These are phyloP conservation scores for Xylaria bambusicola DNA, from an alignment of 495 filamentous ascomycete species.

Conservation along the genomic window DNA sequence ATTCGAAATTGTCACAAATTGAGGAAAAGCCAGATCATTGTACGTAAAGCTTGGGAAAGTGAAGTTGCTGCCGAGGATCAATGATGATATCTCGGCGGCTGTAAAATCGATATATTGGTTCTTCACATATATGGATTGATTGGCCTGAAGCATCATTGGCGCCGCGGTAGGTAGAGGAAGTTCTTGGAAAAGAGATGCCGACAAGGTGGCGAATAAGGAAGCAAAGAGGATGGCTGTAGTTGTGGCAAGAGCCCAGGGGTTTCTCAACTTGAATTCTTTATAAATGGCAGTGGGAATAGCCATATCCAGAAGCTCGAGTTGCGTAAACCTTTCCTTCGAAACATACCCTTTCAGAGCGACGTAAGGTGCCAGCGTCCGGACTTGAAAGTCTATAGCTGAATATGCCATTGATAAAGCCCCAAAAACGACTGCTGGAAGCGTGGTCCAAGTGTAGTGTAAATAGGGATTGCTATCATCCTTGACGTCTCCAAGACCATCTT, in stretches of 20 bases:
- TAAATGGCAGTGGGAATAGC: not conserved
- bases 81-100: not conserved
- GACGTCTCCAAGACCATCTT: not conserved
- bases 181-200: not conserved
- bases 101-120: too few relatives aligned
- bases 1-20: conserved; percentile 7
- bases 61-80: not conserved
- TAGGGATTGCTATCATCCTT: not conserved
- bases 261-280: not conserved
- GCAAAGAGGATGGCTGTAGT: not conserved
- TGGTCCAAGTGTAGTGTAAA: not conserved
- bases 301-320: conserved; percentile 4
- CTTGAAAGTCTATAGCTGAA: not conserved
- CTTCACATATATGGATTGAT: not conserved
- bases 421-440: not conserved
- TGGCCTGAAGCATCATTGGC: not conserved
- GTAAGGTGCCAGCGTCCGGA: not conserved
- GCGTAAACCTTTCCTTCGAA: not conserved
- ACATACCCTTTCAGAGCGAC: not conserved
- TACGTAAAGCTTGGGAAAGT: conserved; percentile 3
- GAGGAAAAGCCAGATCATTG: not conserved
- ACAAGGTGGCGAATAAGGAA: not conserved
- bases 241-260: not conserved
- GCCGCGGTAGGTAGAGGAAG: not conserved
- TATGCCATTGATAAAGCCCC: not conserved